phyloP scores from a whole-genome alignment of 805 yeast species.

The Zygotorulaspora danielsina region DNA sequence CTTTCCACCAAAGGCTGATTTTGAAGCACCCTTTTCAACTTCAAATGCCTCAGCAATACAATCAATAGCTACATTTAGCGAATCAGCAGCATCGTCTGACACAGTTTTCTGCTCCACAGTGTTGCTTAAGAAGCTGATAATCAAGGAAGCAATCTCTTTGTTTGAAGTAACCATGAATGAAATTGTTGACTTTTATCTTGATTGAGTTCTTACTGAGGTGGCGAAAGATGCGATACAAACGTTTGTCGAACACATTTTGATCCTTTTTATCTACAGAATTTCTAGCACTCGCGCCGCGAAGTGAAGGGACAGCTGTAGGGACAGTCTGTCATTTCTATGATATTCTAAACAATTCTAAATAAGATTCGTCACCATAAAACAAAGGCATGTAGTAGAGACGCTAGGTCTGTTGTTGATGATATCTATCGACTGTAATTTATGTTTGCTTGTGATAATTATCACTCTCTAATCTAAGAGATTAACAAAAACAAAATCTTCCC shows the following conservation, averaged over 20 bases:
- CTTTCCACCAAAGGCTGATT: conserved; percentile 45
- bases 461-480: too few relatives aligned
- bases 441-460: too few relatives aligned
- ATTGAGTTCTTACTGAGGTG: too few relatives aligned
- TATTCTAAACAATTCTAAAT: neutral
- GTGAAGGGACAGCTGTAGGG: neutral
- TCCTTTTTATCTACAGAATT: too few relatives aligned
- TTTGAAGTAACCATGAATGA: conserved; percentile 48
- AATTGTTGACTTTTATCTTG: too few relatives aligned
- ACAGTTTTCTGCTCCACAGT: conserved; percentile 59
- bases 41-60: conserved; percentile 85
- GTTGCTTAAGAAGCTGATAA: conserved; percentile 64
- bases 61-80: conserved; percentile 89
- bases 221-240: too few relatives aligned
- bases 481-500: conserved; percentile 36
- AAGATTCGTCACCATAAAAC: too few relatives aligned
- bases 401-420: neutral
- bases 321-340: neutral
- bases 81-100: conserved; percentile 75
- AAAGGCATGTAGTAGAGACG: neutral
- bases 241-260: too few relatives aligned
- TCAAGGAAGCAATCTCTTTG: conserved; percentile 65
- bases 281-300: too few relatives aligned
- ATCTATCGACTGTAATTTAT: neutral
- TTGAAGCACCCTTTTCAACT: conserved; percentile 50